Base-by-base conservation (phyloP, 345 rosid genomes). In the Microcos paniculata region DNA sequence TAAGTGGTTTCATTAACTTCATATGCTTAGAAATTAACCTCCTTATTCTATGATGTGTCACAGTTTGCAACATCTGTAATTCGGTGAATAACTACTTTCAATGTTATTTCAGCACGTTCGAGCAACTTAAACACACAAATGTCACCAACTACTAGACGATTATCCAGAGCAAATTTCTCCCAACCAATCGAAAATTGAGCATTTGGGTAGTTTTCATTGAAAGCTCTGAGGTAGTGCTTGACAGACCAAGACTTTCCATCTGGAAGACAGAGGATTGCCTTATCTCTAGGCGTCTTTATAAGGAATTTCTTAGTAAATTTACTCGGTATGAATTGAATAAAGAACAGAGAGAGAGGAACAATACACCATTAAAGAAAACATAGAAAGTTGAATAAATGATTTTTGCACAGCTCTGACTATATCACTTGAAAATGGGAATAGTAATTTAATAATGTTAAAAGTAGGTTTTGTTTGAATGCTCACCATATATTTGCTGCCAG, bases 231-330 rank as follows among this genome's bases (percentile, higher is more conserved):
- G 24, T 55, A 1, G 46, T 26, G 74, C 48, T 15, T 14, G 4
- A 24, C 75, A 67, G 73, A 15, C 77, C 77, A 78, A 28, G 21
- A 26, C 58, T 62, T 68, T 7, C 73, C n/a, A n/a, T n/a, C n/a
- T n/a, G n/a, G n/a, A n/a, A n/a, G n/a, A n/a, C n/a, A n/a, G n/a
- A n/a, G n/a, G n/a, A 26, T 33, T 26, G 38, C 6, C 38, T 35
- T 6, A 35, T 21, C 70, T 23, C 45, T 13, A 23, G 35, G 62
- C 21, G 19, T 5, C n/a, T 48, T 19, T 57, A 12, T 6, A 3
- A 75, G 52, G 62, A 61, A 59, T 30, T 24, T 49, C 33, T 8
- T 59, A 18, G 48, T 56, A 79, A 79, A 74, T 19, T 14, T n/a
- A 5, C 12, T 8, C 11, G 82, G 78, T 70, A 74, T 52, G n/a